Evolutionary conservation across 257 asterid genomes (phyloP).

Genomic region (Oldenlandia corymbosa): DNA sequence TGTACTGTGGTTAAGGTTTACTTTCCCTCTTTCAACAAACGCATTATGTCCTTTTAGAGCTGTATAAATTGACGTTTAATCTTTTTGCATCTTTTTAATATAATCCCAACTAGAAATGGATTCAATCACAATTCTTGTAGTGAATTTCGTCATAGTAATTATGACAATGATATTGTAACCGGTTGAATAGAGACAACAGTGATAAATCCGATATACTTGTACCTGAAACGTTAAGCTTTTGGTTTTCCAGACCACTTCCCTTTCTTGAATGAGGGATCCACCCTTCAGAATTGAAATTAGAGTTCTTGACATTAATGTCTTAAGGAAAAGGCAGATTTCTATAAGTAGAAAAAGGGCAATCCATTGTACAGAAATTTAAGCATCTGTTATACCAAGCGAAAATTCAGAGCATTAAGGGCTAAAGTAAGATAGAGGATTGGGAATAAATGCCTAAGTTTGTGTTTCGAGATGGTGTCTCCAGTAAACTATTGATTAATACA

Average conservation of each 20-base stretch:
- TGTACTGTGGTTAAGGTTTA: constrained; percentile 90
- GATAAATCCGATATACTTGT: background rate
- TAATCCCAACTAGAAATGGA: background rate
- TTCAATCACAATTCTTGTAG: background rate
- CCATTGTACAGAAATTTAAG: too few relatives aligned
- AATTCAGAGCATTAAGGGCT: too few relatives aligned
- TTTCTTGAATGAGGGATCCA: background rate
- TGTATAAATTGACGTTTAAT: background rate
- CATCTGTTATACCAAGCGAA: too few relatives aligned
- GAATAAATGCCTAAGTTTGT: background rate
- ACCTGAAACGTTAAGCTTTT: background rate
- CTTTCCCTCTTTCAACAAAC: constrained; percentile 15
- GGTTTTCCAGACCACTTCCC: background rate
- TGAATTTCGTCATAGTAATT: background rate
- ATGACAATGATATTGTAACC: background rate
- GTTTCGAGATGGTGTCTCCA: background rate
- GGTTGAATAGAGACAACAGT: background rate
- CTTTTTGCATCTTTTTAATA: background rate
- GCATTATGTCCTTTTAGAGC: background rate
- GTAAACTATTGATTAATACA: background rate
- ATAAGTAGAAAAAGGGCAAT: too few relatives aligned
- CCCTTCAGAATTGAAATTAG: background rate
- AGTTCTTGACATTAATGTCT: background rate
- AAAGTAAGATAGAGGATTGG: too few relatives aligned
- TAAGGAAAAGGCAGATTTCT: background rate